Percentiles rank a stretch among this genome's conserved stretches.
These are phyloP conservation scores for Curvularia eragrostidis DNA, from an alignment of 2,329 filamentous ascomycete species.

Conservation along the genomic window DNA sequence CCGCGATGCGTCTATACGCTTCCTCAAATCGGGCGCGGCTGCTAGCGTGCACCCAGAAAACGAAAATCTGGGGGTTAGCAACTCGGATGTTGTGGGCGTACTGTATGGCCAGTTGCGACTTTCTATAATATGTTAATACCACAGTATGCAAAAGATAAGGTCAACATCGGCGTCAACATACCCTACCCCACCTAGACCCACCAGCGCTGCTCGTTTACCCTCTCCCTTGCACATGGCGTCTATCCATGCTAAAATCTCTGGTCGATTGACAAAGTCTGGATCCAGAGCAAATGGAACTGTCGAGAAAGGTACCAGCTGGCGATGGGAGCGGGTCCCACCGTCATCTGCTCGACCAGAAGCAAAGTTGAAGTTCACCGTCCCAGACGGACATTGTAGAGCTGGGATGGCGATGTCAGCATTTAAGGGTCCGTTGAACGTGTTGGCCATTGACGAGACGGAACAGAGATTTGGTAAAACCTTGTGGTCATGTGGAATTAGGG, in stretches of 20 bases:
- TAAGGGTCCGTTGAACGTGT: neutral
- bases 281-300: neutral
- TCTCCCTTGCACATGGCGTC: neutral
- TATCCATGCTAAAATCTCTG: neutral
- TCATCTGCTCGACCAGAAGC: neutral
- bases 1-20: neutral
- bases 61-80: neutral
- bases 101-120: neutral
- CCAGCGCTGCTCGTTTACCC: neutral
- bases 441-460: neutral
- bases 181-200: neutral
- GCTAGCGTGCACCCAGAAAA: neutral
- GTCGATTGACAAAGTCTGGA: neutral
- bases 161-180: neutral
- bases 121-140: neutral
- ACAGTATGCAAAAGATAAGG: neutral
- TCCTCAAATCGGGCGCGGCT: neutral
- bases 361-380: neutral
- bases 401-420: neutral
- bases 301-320: neutral
- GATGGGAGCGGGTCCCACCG: neutral
- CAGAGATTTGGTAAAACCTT: neutral
- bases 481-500: neutral
- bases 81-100: neutral
- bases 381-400: neutral